A percentile compares a stretch with the other conserved stretches of the same genome.
Conservation (phyloP, 805 yeast genomes). For the Tanozyma kutaoensis region DNA sequence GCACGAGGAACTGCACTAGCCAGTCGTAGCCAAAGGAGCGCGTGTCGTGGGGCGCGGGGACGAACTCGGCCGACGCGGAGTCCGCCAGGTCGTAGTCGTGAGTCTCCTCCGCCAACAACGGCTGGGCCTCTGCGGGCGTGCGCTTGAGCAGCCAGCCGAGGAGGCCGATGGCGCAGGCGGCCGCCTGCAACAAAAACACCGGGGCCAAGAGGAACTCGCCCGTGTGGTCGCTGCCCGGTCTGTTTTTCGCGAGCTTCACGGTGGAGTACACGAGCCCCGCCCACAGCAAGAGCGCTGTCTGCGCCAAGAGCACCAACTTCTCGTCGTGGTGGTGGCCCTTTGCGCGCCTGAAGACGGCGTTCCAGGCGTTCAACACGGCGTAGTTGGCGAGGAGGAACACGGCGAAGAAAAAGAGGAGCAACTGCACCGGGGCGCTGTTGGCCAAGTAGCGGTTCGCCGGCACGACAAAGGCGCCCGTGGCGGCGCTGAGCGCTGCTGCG, state of each 20-base stretch:
- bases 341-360: conserved; percentile 16
- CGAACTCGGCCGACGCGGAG: conserved; percentile 3
- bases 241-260: conserved; percentile 34
- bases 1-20: conserved; percentile 57
- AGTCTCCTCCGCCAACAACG: conserved; percentile 12
- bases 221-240: conserved; percentile 28
- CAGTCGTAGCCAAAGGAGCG: conserved; percentile 61
- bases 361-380: conserved; percentile 33
- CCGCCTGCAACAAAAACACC: conserved; percentile 31
- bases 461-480: conserved; percentile 8
- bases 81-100: conserved; percentile 8
- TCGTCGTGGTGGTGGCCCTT: conserved; percentile 29
- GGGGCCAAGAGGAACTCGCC: conserved; percentile 40
- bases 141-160: conserved; percentile 27
- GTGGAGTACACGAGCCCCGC: conserved; percentile 28
- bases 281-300: conserved; percentile 49
- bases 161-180: conserved; percentile 39
- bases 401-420: conserved; percentile 25
- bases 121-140: conserved; percentile 12
- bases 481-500: conserved; percentile 12
- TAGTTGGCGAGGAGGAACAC: conserved; percentile 42
- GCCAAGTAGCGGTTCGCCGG: conserved; percentile 18
- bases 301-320: conserved; percentile 43
- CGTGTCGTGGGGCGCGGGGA: conserved; percentile 7
- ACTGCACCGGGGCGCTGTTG: conserved; percentile 27